Conservation (phyloP, 148 eudicot species). For the Chenopodium album region DNA sequence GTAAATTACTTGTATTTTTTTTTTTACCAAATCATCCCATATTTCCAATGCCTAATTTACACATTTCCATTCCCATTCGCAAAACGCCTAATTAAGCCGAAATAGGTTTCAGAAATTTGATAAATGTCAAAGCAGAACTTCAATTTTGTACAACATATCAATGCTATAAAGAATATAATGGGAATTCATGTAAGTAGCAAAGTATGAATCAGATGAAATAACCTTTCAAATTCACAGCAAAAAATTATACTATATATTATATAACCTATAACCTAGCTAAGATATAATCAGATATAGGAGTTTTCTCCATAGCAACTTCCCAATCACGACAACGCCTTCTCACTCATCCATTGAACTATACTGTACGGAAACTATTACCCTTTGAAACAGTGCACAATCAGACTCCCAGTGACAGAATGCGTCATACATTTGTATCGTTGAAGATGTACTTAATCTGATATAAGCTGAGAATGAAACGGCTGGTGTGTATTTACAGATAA, state of each 20-base stretch:
- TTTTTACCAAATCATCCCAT: too few species aligned
- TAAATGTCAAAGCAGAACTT: not conserved
- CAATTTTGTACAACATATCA: not conserved
- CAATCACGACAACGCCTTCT: not conserved
- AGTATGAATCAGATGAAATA: not conserved
- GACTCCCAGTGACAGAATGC: not conserved
- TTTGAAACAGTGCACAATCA: not conserved
- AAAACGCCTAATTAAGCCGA: not conserved
- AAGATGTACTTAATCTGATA: not conserved
- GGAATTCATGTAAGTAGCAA: not conserved
- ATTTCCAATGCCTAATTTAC: too few species aligned
- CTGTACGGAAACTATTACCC: not conserved
- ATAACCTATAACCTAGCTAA: not conserved
- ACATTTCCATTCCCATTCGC: not conserved
- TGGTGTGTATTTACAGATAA: conserved; percentile 12
- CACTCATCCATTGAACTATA: not conserved
- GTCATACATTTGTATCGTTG: not conserved
- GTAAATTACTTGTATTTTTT: too few species aligned
- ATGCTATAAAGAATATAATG: conserved; percentile 10
- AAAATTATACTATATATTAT: not conserved
- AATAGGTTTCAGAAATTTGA: not conserved
- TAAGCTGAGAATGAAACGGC: not conserved
- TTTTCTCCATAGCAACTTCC: not conserved
- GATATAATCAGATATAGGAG: not conserved
- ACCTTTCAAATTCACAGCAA: not conserved